phyloP scores from a whole-genome alignment of 164 flowering plant species.

The Pachysandra terminalis region DNA sequence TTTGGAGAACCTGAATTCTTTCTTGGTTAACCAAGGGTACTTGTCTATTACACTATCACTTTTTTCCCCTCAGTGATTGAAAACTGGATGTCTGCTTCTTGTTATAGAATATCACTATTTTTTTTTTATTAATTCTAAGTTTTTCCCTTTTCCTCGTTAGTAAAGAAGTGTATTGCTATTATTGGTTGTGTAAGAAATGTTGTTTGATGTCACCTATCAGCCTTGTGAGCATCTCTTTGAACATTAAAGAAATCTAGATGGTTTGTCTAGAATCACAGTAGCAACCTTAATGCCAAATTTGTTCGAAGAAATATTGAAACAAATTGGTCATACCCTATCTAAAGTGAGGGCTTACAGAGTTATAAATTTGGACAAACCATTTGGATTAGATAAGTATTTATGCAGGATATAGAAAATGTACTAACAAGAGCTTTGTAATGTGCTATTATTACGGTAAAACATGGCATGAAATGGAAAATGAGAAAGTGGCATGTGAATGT shows the following conservation, averaged over 20 bases:
- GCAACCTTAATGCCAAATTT: not conserved
- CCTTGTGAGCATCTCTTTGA: not conserved
- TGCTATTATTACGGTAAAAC: no score
- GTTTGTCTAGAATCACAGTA: not conserved
- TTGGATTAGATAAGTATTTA: no score
- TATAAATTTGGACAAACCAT: no score
- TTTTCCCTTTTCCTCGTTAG: not conserved
- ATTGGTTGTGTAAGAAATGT: not conserved
- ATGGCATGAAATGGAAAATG: no score
- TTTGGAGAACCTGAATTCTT: constrained; percentile 79
- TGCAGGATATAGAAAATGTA: no score
- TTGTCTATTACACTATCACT: constrained; percentile 3
- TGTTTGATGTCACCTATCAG: not conserved
- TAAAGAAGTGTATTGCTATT: not conserved
- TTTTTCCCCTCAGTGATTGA: not conserved
- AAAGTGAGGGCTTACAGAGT: no score
- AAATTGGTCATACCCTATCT: no score
- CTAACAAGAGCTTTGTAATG: no score
- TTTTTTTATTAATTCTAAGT: not conserved
- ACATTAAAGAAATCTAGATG: not conserved
- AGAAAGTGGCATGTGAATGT: no score
- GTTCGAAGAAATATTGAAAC: no score
- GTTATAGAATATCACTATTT: not conserved
- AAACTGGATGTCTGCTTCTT: not conserved
- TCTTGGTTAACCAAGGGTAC: constrained; percentile 80